Base-by-base conservation (phyloP, 495 filamentous ascomycete genomes). In the Tetracladium setigerum region DNA sequence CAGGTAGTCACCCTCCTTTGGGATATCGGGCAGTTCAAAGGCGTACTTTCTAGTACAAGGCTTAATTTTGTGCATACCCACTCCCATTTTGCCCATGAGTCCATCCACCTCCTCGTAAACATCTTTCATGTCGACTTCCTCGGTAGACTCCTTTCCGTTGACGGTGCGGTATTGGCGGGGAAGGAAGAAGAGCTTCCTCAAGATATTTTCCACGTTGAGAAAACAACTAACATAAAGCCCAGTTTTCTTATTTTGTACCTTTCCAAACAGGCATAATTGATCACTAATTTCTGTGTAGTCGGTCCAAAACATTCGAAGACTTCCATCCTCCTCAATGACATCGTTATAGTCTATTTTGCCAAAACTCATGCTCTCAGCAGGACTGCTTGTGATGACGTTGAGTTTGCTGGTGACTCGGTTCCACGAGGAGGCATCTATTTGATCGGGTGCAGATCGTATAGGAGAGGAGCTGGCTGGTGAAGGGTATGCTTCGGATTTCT, bases 271-370 rank as follows among this genome's bases (percentile, higher is more conserved):
- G 62, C 89, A 95, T 2, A 98, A 70, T 53, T 81, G 87, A 35
- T 91, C 94, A 59, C 91, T 89, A 62, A 96, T 70, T 61, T 98
- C 92, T 0, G 87, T 89, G 55, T 94, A 97, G 60, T 98, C 92
- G 11, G 89, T 80, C 92, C 92, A 98, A 67, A 95, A 98, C 72
- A 98, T 84, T 54, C 83, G 84, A 14, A 98, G 69, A 56, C 84
- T 91, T 17, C 94, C 92, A 60, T 98, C 89, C 53, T 84, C 79
- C 60, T 97, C 92, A 27, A 92, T 74, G 14, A 86, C 88, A 60
- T 92, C 83, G 50, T 83, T 76, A 15, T 87, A 73, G 37, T 81
- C 77, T 15, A 95, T 65, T 63, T 96, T 98, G 8, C 89, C 90
- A 60, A 86, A 74, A 9, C 61, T 69, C 18, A 66, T 66, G 33